Evolutionary conservation across 495 filamentous ascomycete species (phyloP).

Genomic region (Hypomontagnella submonticulosa): DNA sequence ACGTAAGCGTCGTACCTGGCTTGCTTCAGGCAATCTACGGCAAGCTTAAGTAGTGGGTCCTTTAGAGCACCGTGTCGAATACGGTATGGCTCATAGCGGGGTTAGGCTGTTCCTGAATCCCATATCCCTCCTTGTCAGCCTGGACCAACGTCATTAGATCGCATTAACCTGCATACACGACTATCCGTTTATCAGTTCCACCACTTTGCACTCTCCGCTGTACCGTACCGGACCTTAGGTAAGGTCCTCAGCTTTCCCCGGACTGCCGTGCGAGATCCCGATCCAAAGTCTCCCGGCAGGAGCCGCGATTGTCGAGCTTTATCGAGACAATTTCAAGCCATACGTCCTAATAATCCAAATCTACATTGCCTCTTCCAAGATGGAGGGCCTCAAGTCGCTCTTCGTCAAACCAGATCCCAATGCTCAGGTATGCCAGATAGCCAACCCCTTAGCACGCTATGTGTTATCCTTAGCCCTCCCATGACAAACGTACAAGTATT

Average conservation of each 20-base stretch:
- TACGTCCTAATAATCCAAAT: background rate
- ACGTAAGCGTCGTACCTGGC: too few species aligned
- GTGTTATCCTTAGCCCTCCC: conserved; percentile 6
- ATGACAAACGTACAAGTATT: too few species aligned
- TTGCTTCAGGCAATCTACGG: too few species aligned
- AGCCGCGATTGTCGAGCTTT: conserved; percentile 32
- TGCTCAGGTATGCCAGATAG: conserved; percentile 71
- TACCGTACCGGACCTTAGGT: conserved; percentile 2
- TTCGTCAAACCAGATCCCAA: conserved; percentile 95
- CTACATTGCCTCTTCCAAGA: conserved; percentile 52
- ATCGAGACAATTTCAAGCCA: conserved; percentile 6
- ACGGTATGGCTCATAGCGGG: conserved; percentile 33
- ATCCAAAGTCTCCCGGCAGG: conserved; percentile 25
- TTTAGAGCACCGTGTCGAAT: conserved; percentile 3
- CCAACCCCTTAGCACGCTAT: conserved; percentile 1
- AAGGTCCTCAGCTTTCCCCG: conserved; percentile 16
- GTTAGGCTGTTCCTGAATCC: conserved; percentile 43
- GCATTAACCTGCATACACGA: conserved; percentile 41
- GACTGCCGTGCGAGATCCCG: conserved; percentile 31
- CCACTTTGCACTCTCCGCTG: conserved; percentile 7
- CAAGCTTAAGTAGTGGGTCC: conserved; percentile 18
- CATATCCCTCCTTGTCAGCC: conserved; percentile 13
- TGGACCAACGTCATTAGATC: conserved; percentile 43
- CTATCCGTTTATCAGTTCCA: conserved; percentile 34
- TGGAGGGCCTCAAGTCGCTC: conserved; percentile 88